Conservation (phyloP, 2,329 filamentous ascomycete genomes). For the Pseudocercospora vitis region DNA sequence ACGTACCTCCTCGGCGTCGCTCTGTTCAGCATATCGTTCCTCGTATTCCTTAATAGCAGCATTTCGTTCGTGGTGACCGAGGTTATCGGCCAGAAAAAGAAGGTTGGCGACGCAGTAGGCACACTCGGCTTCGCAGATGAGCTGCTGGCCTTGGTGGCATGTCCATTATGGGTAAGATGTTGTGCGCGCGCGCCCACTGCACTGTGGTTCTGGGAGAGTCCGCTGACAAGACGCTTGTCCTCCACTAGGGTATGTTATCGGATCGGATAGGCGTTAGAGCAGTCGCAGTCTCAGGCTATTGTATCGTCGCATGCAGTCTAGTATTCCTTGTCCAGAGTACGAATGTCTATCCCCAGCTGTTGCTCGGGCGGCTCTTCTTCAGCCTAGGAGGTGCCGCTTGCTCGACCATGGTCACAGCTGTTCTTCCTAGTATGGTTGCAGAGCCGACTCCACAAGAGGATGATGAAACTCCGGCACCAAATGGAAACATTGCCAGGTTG, state of each 20-base stretch:
- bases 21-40: constrained; percentile 83
- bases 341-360: constrained; percentile 84
- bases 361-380: constrained; percentile 82
- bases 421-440: constrained; percentile 70
- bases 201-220: too few relatives aligned
- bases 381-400: constrained; percentile 85
- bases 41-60: constrained; percentile 84
- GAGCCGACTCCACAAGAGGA: constrained; percentile 21
- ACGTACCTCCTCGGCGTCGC: constrained; percentile 80
- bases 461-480: constrained; percentile 24
- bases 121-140: constrained; percentile 85
- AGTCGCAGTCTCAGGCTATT: constrained; percentile 70
- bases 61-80: constrained; percentile 84
- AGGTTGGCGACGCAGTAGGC: constrained; percentile 77
- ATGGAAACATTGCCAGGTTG: constrained; percentile 25
- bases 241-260: constrained; percentile 62
- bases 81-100: constrained; percentile 69
- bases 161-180: constrained; percentile 62
- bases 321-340: constrained; percentile 79
- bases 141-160: constrained; percentile 75
- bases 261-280: constrained; percentile 72
- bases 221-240: too few relatives aligned
- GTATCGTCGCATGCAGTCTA: constrained; percentile 74
- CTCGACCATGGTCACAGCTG: constrained; percentile 94
- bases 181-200: neutral